Conservation (phyloP, 805 yeast genomes). For the Nakazawaea pomicola region DNA sequence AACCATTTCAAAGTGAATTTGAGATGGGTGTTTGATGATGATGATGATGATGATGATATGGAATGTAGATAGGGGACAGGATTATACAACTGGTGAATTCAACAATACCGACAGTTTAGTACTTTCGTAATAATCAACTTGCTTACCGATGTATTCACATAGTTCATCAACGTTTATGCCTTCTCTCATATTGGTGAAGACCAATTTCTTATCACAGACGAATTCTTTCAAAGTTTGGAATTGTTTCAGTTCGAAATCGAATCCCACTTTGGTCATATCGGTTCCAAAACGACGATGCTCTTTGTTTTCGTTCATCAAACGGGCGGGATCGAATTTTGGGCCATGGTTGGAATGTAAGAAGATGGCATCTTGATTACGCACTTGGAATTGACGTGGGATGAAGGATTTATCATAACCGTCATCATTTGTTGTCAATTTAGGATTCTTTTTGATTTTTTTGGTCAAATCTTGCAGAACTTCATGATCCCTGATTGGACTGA, state of each 20-base stretch:
- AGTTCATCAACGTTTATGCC: slow-evolving; percentile 32
- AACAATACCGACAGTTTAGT: slow-evolving; percentile 2
- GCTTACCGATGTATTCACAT: slow-evolving; percentile 46
- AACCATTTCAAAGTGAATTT: too few relatives aligned
- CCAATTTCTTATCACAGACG: slow-evolving; percentile 17
- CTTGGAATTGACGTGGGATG: slow-evolving; percentile 10
- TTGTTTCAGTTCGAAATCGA: slow-evolving; percentile 24
- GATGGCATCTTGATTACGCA: slow-evolving; percentile 9
- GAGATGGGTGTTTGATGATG: too few relatives aligned
- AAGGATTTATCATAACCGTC: slow-evolving; percentile 11
- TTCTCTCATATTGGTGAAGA: slow-evolving; percentile 10
- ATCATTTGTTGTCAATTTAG: slow-evolving; percentile 10
- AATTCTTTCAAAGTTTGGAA: slow-evolving; percentile 24
- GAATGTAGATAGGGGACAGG: too few relatives aligned
- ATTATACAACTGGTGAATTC: too few relatives aligned
- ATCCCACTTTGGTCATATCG: slow-evolving; percentile 15
- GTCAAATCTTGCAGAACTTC: slow-evolving; percentile 6
- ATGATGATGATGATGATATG: too few relatives aligned
- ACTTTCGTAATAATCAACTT: slow-evolving; percentile 29
- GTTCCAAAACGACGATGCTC: slow-evolving; percentile 11
- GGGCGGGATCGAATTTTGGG: slow-evolving; percentile 10
- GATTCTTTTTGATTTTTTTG: slow-evolving; percentile 6
- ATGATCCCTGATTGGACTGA: slow-evolving; percentile 9
- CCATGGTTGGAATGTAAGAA: slow-evolving; percentile 13
- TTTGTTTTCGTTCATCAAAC: slow-evolving; percentile 10